phyloP scores from a whole-genome alignment of 495 filamentous ascomycete species.

The Staphylotrichum tortipilum region DNA sequence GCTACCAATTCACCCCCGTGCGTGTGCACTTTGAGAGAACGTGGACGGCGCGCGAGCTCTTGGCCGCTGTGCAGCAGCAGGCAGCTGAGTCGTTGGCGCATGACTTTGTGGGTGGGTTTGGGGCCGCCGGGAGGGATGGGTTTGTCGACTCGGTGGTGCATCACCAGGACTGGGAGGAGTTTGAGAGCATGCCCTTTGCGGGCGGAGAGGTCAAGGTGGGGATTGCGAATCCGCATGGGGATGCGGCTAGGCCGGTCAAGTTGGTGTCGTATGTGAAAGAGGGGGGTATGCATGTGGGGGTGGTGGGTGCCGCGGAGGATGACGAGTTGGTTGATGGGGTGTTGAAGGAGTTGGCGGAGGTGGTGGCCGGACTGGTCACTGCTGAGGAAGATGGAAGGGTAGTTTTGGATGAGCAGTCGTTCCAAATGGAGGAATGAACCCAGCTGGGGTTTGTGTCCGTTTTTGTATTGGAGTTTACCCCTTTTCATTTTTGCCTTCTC shows the following conservation, averaged over 20 bases:
- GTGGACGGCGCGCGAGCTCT: constrained; percentile 25
- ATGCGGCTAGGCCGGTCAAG: constrained; percentile 4
- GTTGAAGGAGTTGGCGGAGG: not conserved
- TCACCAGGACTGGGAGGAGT: constrained; percentile 39
- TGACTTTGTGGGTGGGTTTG: constrained; percentile 35
- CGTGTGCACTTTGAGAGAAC: constrained; percentile 22
- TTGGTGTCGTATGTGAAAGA: constrained; percentile 3
- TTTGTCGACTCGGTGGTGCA: constrained; percentile 39
- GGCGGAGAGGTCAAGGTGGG: constrained; percentile 4
- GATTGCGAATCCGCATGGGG: constrained; percentile 5
- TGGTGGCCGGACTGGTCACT: not conserved
- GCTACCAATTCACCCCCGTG: constrained; percentile 37
- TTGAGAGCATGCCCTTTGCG: constrained; percentile 29
- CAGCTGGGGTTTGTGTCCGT: too few relatives aligned
- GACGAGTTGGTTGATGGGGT: not conserved
- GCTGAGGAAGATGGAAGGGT: too few relatives aligned
- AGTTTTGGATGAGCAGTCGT: not conserved
- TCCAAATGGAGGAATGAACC: not conserved
- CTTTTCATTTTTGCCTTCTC: too few relatives aligned
- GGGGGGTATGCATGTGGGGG: constrained; percentile 1
- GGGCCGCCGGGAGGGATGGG: too few relatives aligned
- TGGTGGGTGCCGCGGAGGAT: constrained; percentile 3
- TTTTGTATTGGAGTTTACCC: too few relatives aligned
- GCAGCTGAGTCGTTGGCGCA: constrained; percentile 27
- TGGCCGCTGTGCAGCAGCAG: constrained; percentile 30